Conservation (phyloP, 73 alveolate genomes). For the Blepharisma japonicum region DNA sequence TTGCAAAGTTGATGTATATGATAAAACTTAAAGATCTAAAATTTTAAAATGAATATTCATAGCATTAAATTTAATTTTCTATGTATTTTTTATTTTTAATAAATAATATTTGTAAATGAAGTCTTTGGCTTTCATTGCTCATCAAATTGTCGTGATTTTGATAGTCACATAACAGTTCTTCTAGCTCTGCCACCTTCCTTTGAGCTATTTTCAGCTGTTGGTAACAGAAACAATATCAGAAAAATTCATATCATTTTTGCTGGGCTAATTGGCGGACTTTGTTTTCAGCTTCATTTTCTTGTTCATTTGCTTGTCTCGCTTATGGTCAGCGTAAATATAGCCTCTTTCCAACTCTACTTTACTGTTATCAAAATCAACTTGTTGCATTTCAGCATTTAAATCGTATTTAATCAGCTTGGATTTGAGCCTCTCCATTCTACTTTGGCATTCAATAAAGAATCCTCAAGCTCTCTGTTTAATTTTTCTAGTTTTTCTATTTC, state of each 20-base stretch:
- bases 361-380: slow-evolving; percentile 62
- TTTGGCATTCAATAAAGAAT: slow-evolving; percentile 66
- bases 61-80: no score
- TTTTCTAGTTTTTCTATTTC: slow-evolving; percentile 91
- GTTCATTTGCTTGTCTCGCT: slow-evolving; percentile 47
- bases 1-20: no score
- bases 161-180: slow-evolving; percentile 77
- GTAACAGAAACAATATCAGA: slow-evolving; percentile 66
- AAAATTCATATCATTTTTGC: slow-evolving; percentile 75
- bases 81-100: no score
- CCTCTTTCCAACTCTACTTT: slow-evolving; percentile 75
- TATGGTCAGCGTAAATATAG: slow-evolving; percentile 54
- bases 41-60: no score
- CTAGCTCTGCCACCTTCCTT: slow-evolving; percentile 89
- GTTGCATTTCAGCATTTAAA: slow-evolving; percentile 51
- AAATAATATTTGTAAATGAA: slow-evolving; percentile 74
- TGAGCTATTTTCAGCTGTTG: slow-evolving; percentile 83
- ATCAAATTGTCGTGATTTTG: neutral
- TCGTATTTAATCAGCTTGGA: slow-evolving; percentile 74
- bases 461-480: slow-evolving; percentile 75
- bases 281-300: slow-evolving; percentile 42
- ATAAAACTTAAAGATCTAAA: no score
- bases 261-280: slow-evolving; percentile 53
- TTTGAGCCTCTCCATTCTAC: slow-evolving; percentile 84
- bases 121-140: slow-evolving; percentile 62